These are phyloP conservation scores for Populus euphratica DNA, from an alignment of 345 rosid species.

Conservation along the genomic window DNA sequence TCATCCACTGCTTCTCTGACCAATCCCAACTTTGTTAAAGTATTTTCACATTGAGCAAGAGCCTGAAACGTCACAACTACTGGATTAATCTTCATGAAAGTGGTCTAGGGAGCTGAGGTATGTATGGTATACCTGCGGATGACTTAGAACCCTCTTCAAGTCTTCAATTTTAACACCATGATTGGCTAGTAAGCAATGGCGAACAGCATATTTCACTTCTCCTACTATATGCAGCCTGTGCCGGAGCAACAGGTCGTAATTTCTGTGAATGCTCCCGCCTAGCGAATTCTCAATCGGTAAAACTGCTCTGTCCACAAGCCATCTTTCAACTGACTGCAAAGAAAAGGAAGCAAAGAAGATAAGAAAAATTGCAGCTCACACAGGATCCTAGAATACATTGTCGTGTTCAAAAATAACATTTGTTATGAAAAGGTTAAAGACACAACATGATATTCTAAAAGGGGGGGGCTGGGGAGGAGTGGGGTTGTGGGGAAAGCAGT, in stretches of 20 bases:
- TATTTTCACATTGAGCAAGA: slow-evolving; percentile 92
- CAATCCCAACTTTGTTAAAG: slow-evolving; percentile 73
- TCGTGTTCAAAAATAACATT: no score
- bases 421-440: no score
- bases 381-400: neutral
- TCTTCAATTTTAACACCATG: slow-evolving; percentile 73
- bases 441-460: no score
- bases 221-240: slow-evolving; percentile 95
- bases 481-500: no score
- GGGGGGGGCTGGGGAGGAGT: no score
- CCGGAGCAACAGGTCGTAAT: slow-evolving; percentile 85
- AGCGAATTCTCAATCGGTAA: slow-evolving; percentile 94
- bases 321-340: slow-evolving; percentile 53
- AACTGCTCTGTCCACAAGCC: slow-evolving; percentile 96
- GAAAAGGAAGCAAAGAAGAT: neutral
- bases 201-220: slow-evolving; percentile 85
- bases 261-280: slow-evolving; percentile 98
- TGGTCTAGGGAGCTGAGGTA: slow-evolving; percentile 1
- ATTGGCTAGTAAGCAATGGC: slow-evolving; percentile 91
- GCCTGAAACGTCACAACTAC: slow-evolving; percentile 47
- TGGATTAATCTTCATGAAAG: neutral
- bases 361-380: neutral
- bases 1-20: slow-evolving; percentile 91
- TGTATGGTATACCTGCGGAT: slow-evolving; percentile 68
- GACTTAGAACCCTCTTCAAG: slow-evolving; percentile 87